A percentile compares a stretch with the other conserved stretches of the same genome.
These are phyloP conservation scores for Pichia deserticola DNA, from an alignment of 805 yeast species.

Conservation along the genomic window DNA sequence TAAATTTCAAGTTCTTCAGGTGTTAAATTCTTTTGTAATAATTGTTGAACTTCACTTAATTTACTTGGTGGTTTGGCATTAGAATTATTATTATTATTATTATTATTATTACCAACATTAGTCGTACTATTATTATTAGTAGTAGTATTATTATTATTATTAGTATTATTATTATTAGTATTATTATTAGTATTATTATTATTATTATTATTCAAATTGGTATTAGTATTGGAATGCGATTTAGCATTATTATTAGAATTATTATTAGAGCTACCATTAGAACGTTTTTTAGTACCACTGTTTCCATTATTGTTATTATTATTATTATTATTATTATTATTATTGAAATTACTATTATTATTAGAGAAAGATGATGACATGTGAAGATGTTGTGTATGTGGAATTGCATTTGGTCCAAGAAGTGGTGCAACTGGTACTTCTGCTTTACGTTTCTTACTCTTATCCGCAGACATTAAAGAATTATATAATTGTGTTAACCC, in stretches of 20 bases:
- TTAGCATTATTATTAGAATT: not conserved
- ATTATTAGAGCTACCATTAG: constrained; percentile 1
- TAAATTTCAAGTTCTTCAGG: constrained; percentile 76
- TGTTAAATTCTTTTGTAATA: constrained; percentile 50
- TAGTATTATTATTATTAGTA: constrained; percentile 12
- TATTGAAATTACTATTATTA: constrained; percentile 9
- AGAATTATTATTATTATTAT: no score
- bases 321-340: constrained; percentile 12
- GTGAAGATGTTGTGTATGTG: constrained; percentile 30
- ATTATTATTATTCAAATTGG: not conserved
- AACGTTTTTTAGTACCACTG: not conserved
- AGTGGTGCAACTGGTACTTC: constrained; percentile 53
- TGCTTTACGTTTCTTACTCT: constrained; percentile 47
- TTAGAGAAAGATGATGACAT: constrained; percentile 14
- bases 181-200: constrained; percentile 7
- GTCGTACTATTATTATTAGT: not conserved
- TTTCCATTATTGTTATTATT: constrained; percentile 6
- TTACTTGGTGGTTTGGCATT: not conserved
- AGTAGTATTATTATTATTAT: constrained; percentile 10
- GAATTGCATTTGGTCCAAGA: constrained; percentile 49
- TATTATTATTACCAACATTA: not conserved
- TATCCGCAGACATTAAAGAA: constrained; percentile 63
- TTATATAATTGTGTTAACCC: constrained; percentile 84
- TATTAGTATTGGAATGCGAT: not conserved
- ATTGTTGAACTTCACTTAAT: constrained; percentile 22